Evolutionary conservation across 139 green algal genomes (phyloP), one percentile per base, ranked within the genome.

Genomic region (Dunaliella primolecta): DNA sequence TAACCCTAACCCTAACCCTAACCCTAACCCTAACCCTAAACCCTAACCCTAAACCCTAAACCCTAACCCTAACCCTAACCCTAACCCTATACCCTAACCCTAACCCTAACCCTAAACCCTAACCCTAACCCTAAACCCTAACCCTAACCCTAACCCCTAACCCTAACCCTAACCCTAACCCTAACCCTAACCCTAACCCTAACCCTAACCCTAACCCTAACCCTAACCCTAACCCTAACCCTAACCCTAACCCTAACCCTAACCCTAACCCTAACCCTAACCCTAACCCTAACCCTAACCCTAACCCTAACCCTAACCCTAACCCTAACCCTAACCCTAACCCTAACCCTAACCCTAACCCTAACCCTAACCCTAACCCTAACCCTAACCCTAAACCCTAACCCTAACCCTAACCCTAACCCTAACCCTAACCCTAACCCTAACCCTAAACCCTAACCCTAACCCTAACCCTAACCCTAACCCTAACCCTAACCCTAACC

Each of bases 221-320:
- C n/a, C n/a, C n/a, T n/a, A 72, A 72, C 56, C 56, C 56, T 72
- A 72, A 72, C 56, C 56, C 56, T 72, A 72, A 72, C 56, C 56
- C 56, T 72, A 72, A 72, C 56, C 56, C 56, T 72, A 72, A 72
- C 56, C 56, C 56, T 72, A 72, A 72, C 56, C 56, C 56, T 72
- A 72, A 72, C 56, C 56, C 56, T 72, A 72, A 72, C 56, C 56
- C 56, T 72, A 72, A 72, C 56, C 56, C 56, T 72, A 72, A 72
- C 56, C 56, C 56, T 72, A 72, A 72, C 56, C 56, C 56, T 72
- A 72, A 72, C 56, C 56, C 56, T 72, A 72, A 72, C 56, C 56
- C 56, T 72, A 72, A 72, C 56, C 56, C 56, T 72, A 72, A 72
- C 56, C 56, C 56, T 72, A 72, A 72, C 56, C 56, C 56, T 72